Evolutionary conservation across 1,284 basidiomycete genomes (phyloP), one percentile per base, ranked within the genome.

Genomic region (Leccinum subrobustum): DNA sequence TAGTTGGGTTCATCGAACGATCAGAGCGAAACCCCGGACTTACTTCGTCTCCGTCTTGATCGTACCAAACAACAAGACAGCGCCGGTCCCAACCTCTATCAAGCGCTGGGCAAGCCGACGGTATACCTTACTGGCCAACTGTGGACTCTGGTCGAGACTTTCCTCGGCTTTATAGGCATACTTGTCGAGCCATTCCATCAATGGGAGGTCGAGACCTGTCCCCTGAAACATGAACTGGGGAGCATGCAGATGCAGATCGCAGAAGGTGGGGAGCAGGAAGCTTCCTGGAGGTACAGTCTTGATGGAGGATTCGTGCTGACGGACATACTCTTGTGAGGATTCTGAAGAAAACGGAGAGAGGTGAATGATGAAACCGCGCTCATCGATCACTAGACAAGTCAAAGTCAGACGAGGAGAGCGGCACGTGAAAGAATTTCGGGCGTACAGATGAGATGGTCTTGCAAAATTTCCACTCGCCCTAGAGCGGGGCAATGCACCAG

Each of bases 141-240:
- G 64, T 0, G 81, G 78, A 66, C 91, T 82, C 0, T 71, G 71
- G 65, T 95, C 93, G 5, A 95, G 78, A 23, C 82, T 70, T 65
- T 91, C 86, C 71, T 95, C 93, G 0, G 92, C 89, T 64, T 86
- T 85, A 71, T 89, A 93, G 1, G 89, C 86, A 65, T 92, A 92
- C 51, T 82, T 79, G 60, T 91, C 79, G 4, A 93, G 78, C 93
- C 93, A 95, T 68, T 91, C 75, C 86, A 94, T 89, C 39, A 95
- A 76, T 0, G 92, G 90, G 3, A 92, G 81, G 70, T 95, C 89
- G 6, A 94, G 80, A 0, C 92, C 92, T 5, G 86, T 92, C 3
- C 93, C 93, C 63, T 92, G 88, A 63, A 93, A 94, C 42, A 93
- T 79, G 70, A 90, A 93, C 70, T 95, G 93, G 1, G 92, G 91